phyloP scores from a whole-genome alignment of 371 early-diverging fungal genomes.

The Umbelopsis sp. region DNA sequence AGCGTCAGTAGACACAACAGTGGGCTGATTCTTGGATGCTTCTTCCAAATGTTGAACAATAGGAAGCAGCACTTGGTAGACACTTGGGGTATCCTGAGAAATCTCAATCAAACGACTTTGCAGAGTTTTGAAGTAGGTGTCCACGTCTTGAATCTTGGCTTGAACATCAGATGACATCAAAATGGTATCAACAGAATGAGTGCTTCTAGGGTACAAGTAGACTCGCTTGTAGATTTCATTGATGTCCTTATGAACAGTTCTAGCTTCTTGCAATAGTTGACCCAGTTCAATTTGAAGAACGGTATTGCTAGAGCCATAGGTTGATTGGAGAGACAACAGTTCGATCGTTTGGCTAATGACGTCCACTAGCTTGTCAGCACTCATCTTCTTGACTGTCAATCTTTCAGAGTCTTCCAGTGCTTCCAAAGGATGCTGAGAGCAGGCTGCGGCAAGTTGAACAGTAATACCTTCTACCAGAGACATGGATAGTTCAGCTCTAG shows the following conservation, averaged over 20 bases:
- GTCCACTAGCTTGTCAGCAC: conserved; percentile 50
- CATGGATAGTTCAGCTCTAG: conserved; percentile 36
- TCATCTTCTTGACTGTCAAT: conserved; percentile 50
- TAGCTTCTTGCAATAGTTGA: not conserved
- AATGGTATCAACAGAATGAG: conserved; percentile 29
- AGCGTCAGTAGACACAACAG: not conserved
- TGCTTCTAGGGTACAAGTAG: conserved; percentile 36
- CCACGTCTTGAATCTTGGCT: conserved; percentile 29
- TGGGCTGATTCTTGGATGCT: not conserved
- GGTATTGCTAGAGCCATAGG: not conserved
- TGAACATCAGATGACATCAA: conserved; percentile 39
- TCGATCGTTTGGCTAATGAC: conserved; percentile 39
- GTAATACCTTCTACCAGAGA: conserved; percentile 39
- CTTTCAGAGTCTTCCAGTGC: not conserved
- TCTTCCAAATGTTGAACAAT: conserved; percentile 30
- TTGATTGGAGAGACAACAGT: conserved; percentile 28
- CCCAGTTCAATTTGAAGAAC: not conserved
- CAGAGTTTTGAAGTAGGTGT: conserved; percentile 23
- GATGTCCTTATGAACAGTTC: conserved; percentile 31
- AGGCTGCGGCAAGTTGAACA: conserved; percentile 33
- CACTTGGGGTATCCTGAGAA: conserved; percentile 28
- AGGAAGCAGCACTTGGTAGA: conserved; percentile 32
- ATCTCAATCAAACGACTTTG: conserved; percentile 21
- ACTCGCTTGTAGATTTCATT: conserved; percentile 40
- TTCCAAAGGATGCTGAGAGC: not conserved